Conservation (phyloP, 2,329 filamentous ascomycete genomes). For the Elsinoe australis region DNA sequence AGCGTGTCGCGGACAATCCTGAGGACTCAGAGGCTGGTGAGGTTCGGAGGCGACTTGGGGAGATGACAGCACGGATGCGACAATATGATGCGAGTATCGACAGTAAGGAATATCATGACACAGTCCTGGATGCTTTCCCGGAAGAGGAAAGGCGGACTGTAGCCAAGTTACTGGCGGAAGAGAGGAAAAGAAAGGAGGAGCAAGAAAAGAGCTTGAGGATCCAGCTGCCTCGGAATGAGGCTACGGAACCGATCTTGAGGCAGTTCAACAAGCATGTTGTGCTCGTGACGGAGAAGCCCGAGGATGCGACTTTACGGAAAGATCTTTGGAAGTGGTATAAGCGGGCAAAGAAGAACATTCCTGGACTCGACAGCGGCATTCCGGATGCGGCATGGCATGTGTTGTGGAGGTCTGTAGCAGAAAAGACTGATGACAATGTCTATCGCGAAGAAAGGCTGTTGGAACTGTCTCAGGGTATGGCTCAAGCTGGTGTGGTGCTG, state of each 20-base stretch:
- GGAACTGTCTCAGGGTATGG: constrained; percentile 29
- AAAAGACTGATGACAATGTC: constrained; percentile 18
- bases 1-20: constrained; percentile 18
- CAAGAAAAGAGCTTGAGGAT: constrained; percentile 17
- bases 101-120: constrained; percentile 18
- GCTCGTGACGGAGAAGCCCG: constrained; percentile 13
- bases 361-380: constrained; percentile 22
- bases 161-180: constrained; percentile 13
- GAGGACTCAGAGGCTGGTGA: constrained; percentile 20
- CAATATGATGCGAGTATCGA: constrained; percentile 16
- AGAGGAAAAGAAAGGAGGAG: constrained; percentile 13
- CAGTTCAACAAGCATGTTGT: constrained; percentile 18
- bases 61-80: constrained; percentile 19
- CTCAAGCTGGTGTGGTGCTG: constrained; percentile 19
- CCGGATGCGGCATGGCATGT: constrained; percentile 30
- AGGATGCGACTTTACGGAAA: not conserved
- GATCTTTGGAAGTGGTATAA: constrained; percentile 30
- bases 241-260: constrained; percentile 18
- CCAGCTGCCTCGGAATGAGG: constrained; percentile 16
- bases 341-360: constrained; percentile 22
- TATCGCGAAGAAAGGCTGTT: constrained; percentile 23
- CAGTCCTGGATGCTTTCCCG: constrained; percentile 19
- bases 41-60: constrained; percentile 20
- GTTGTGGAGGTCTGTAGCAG: constrained; percentile 29
- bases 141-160: constrained; percentile 18